A percentile compares a stretch with the other conserved stretches of the same genome.
These are phyloP conservation scores for Candolleomyces aberdarensis DNA, from an alignment of 768 basidiomycete genomes.

Conservation along the genomic window DNA sequence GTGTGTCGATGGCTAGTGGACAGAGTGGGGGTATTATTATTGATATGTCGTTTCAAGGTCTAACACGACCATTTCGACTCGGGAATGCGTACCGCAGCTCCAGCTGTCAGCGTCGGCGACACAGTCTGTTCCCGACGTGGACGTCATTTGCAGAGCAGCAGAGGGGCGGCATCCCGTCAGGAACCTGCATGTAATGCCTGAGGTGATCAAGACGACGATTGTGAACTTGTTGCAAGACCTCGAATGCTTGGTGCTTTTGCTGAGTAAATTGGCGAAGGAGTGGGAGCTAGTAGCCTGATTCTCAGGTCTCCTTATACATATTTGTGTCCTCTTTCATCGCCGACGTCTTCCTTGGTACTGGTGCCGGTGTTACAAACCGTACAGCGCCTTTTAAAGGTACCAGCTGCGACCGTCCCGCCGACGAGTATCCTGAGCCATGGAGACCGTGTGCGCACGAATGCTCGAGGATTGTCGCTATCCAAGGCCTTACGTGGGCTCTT, in stretches of 20 bases:
- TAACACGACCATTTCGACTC: background rate
- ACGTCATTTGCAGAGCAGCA: too few species aligned
- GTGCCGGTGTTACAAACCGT: conserved; percentile 26
- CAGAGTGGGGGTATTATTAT: background rate
- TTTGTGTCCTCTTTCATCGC: conserved; percentile 23
- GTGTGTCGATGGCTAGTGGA: background rate
- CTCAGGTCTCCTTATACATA: too few species aligned
- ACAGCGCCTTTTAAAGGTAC: conserved; percentile 24
- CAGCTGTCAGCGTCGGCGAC: background rate
- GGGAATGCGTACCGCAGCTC: background rate
- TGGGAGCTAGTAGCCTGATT: background rate
- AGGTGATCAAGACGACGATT: too few species aligned
- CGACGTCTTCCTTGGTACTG: conserved; percentile 31
- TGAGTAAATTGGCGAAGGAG: background rate
- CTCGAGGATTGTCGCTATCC: conserved; percentile 22
- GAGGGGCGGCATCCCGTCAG: too few species aligned
- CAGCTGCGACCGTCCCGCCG: conserved; percentile 14
- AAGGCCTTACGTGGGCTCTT: conserved; percentile 27
- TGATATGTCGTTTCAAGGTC: background rate
- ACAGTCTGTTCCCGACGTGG: too few species aligned
- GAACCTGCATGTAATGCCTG: too few species aligned
- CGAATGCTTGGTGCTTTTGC: background rate
- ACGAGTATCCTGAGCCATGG: conserved; percentile 22
- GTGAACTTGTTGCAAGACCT: too few species aligned
- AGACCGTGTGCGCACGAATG: conserved; percentile 22